phyloP scores from a whole-genome alignment of 257 asterid species.

The Prunella vulgaris region DNA sequence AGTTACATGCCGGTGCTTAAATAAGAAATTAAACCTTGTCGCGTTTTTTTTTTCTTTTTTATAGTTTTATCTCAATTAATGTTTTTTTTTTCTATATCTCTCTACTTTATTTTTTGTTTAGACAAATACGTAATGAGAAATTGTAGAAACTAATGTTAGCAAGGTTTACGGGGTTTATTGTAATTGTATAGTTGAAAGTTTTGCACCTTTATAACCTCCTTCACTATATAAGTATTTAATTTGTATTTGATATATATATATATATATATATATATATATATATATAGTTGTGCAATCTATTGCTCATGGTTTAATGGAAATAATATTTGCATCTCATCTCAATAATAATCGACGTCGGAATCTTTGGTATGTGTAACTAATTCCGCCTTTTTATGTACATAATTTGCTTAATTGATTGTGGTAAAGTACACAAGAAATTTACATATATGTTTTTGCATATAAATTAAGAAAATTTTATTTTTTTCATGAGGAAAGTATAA shows the following conservation, averaged over 20 bases:
- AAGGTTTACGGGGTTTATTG: conserved; percentile 31
- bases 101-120: background rate
- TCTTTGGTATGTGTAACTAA: background rate
- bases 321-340: background rate
- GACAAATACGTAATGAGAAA: conserved; percentile 31
- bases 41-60: background rate
- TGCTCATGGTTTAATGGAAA: conserved; percentile 1
- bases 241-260: background rate
- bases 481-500: too few relatives aligned
- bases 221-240: background rate
- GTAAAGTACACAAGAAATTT: too few relatives aligned
- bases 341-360: background rate
- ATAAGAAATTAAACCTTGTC: conserved; percentile 31
- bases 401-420: too few relatives aligned
- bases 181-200: conserved; percentile 46
- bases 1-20: conserved; percentile 19
- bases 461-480: too few relatives aligned
- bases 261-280: too few relatives aligned
- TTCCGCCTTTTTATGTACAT: too few relatives aligned
- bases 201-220: conserved; percentile 8
- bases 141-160: conserved; percentile 32
- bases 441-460: too few relatives aligned
- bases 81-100: background rate
- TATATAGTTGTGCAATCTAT: background rate
- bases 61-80: background rate